A percentile compares a stretch with the other conserved stretches of the same genome.
phyloP scores from a whole-genome alignment of 495 filamentous ascomycete genomes.

The Viridothelium virens region DNA sequence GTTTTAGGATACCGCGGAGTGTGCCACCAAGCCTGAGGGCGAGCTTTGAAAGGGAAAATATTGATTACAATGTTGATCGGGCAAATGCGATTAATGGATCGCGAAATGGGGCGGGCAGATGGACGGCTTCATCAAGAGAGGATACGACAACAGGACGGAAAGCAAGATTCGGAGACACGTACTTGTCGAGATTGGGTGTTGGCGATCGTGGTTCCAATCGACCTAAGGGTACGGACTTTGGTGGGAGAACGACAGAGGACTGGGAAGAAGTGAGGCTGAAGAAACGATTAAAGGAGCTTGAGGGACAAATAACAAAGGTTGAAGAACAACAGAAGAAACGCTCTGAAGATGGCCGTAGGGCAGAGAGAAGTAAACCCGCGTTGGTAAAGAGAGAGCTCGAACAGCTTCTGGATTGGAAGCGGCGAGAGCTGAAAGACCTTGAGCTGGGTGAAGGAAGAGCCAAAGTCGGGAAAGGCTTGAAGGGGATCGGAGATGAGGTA shows the following conservation, averaged over 20 bases:
- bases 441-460: slow-evolving; percentile 35
- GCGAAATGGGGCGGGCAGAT: slow-evolving; percentile 27
- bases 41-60: slow-evolving; percentile 86
- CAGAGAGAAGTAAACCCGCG: slow-evolving; percentile 60
- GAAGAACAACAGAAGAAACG: slow-evolving; percentile 54
- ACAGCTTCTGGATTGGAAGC: slow-evolving; percentile 76
- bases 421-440: slow-evolving; percentile 50
- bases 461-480: slow-evolving; percentile 34
- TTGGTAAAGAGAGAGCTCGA: slow-evolving; percentile 90
- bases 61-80: slow-evolving; percentile 87
- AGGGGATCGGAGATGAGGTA: slow-evolving; percentile 46
- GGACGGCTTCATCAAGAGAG: slow-evolving; percentile 48
- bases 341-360: slow-evolving; percentile 44
- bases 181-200: slow-evolving; percentile 80
- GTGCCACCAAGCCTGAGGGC: slow-evolving; percentile 85
- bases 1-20: slow-evolving; percentile 85
- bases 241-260: slow-evolving; percentile 57
- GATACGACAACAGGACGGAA: slow-evolving; percentile 76
- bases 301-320: slow-evolving; percentile 70
- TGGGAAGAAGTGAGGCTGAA: slow-evolving; percentile 97
- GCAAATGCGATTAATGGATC: slow-evolving; percentile 11
- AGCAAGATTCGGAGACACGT: slow-evolving; percentile 93
- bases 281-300: slow-evolving; percentile 80
- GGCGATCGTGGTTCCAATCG: slow-evolving; percentile 65
- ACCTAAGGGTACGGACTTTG: slow-evolving; percentile 79